phyloP scores from a whole-genome alignment of 345 rosid genomes.

The Eucalyptus dawsonii region DNA sequence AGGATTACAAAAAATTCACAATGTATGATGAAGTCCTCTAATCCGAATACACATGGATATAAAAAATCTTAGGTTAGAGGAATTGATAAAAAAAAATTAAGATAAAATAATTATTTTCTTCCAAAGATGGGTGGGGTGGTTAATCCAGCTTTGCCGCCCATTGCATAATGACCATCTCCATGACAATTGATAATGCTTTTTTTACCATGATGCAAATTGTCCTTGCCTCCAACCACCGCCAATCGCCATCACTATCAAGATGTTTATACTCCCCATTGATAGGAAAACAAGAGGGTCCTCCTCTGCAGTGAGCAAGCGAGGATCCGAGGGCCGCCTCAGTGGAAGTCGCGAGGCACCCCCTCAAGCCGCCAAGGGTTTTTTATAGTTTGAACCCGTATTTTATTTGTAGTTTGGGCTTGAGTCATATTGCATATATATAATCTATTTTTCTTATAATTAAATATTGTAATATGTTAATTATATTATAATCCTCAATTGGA shows the following conservation, averaged over 20 bases:
- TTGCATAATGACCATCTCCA: background rate
- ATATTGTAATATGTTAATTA: too few species aligned
- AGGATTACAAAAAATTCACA: rapidly evolving
- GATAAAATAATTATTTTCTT: background rate
- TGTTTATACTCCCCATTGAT: background rate
- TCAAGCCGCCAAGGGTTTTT: background rate
- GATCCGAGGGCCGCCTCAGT: rapidly evolving
- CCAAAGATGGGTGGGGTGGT: background rate
- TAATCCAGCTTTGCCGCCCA: background rate
- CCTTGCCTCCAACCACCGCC: background rate
- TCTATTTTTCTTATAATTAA: too few species aligned
- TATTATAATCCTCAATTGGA: too few species aligned
- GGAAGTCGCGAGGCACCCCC: background rate
- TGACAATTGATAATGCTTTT: too few species aligned
- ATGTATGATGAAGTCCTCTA: background rate
- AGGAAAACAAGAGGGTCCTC: background rate
- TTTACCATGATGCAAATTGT: background rate
- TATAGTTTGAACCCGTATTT: too few species aligned
- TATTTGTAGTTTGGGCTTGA: background rate
- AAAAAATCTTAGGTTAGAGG: background rate
- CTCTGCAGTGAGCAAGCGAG: rapidly evolving
- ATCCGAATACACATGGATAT: rapidly evolving
- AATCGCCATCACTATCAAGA: too few species aligned
- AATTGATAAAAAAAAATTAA: background rate
- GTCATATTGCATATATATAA: rapidly evolving